Base-by-base conservation (phyloP, 345 rosid genomes). In the Xanthoceras sorbifolium region DNA sequence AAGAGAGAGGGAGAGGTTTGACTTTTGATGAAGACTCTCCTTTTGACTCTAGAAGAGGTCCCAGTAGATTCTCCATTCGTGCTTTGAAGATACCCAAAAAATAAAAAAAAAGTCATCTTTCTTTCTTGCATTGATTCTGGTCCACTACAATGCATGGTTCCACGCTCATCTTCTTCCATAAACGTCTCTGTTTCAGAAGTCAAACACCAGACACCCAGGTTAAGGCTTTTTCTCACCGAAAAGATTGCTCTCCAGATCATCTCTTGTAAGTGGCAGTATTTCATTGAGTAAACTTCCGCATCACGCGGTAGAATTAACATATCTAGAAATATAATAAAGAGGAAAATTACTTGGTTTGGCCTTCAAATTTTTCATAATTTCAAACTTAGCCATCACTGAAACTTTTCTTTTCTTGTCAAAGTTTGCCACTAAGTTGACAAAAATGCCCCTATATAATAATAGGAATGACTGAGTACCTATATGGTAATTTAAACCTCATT, bases 41-140 rank as follows among this genome's bases (percentile, higher is more conserved):
- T 82, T 62, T 82, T 76, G 78, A 76, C 77, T 40, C 9, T 6
- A 17, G 72, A 70, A 50, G 44, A 61, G 3, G 29, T 40, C 68
- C 69, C 20, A 2, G 7, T 2, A 36, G 79, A 75, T 76, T 75
- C 73, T 10, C 26, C 66, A 8, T 55, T 48, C n/a, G 9, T 44
- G 32, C 60, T 71, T 66, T 78, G 70, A 63, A 74, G 34, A 77
- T 32, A 54, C 81, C 59, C 32, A 9, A 42, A 14, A 32, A 59
- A 48, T n/a, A n/a, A n/a, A n/a, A 10, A 17, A 74, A 75, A 59
- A 65, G 31, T 7, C 32, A 9, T 10, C 32, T 73, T 68, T 40
- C 48, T 40, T 40, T 44, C 15, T 1, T 12, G 46, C 12, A 18
- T 32, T 32, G 68, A 65, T 65, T 60, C 20, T 71, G 46, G 73